A percentile compares a stretch with the other conserved stretches of the same genome.
These are phyloP conservation scores for Trichoderma harzianum DNA, from an alignment of 2,329 filamentous ascomycete genomes.

Conservation along the genomic window DNA sequence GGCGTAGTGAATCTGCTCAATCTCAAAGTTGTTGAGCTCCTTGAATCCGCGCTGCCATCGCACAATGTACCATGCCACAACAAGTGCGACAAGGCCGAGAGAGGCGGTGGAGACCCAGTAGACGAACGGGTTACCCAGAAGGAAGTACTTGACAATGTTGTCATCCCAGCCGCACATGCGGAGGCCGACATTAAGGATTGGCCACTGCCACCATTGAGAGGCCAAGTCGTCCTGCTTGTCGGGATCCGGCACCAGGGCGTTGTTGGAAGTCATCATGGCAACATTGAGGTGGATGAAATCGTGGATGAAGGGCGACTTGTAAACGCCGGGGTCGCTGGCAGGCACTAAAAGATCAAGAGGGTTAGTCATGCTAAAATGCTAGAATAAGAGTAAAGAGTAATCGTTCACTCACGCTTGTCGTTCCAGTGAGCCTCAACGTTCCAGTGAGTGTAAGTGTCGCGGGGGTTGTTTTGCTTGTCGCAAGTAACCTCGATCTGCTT, in stretches of 20 bases:
- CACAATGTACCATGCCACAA: conserved; percentile 80
- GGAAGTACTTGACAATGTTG: conserved; percentile 93
- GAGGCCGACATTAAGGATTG: conserved; percentile 87
- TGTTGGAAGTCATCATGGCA: conserved; percentile 99
- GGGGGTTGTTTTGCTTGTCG: conserved; percentile 85
- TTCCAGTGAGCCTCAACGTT: conserved; percentile 96
- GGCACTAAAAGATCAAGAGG: conserved; percentile 61
- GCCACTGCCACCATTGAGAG: conserved; percentile 98
- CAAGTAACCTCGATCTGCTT: conserved; percentile 99
- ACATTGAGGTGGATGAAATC: conserved; percentile 98
- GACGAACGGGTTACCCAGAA: conserved; percentile 91
- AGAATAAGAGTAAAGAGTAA: background rate
- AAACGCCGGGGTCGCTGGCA: conserved; percentile 80
- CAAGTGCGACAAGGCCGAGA: conserved; percentile 66
- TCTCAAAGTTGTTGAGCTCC: conserved; percentile 73
- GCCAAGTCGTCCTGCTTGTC: conserved; percentile 99
- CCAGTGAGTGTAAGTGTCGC: conserved; percentile 96
- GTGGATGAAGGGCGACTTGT: conserved; percentile 95
- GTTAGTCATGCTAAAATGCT: background rate
- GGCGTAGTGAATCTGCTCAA: conserved; percentile 93
- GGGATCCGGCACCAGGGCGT: conserved; percentile 92
- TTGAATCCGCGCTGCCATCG: conserved; percentile 94
- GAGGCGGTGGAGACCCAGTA: conserved; percentile 92
- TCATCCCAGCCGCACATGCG: conserved; percentile 99
- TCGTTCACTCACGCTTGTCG: conserved; percentile 70